These are phyloP conservation scores for Penicillium sp. DNA, from an alignment of 2,329 filamentous ascomycete genomes.

Conservation along the genomic window DNA sequence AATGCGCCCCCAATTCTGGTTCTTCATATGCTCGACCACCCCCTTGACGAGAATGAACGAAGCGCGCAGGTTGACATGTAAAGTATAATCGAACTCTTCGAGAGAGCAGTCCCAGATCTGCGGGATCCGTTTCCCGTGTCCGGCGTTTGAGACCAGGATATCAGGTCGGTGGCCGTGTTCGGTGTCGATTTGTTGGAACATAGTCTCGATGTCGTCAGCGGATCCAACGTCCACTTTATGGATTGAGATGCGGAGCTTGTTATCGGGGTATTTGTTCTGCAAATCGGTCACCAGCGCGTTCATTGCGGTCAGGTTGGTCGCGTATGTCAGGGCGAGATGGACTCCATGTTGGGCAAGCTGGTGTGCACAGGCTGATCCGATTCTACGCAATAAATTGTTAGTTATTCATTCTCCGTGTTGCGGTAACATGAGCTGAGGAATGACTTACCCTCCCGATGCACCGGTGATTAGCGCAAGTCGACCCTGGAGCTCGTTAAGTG, in stretches of 20 bases:
- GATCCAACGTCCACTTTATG: conserved; percentile 61
- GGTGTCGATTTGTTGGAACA: conserved; percentile 56
- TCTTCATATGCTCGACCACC: conserved; percentile 61
- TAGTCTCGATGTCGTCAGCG: conserved; percentile 52
- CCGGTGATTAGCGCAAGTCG: conserved; percentile 61
- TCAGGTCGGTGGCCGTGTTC: conserved; percentile 58
- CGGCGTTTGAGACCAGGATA: conserved; percentile 67
- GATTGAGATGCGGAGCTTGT: conserved; percentile 47
- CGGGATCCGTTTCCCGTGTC: conserved; percentile 62
- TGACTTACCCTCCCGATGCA: conserved; percentile 58
- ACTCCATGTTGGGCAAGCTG: conserved; percentile 55
- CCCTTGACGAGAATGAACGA: conserved; percentile 63
- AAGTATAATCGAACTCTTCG: conserved; percentile 64
- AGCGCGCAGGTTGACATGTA: conserved; percentile 62
- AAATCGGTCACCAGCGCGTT: conserved; percentile 48
- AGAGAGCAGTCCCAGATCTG: conserved; percentile 60
- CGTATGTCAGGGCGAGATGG: conserved; percentile 61
- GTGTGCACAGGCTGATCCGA: conserved; percentile 59
- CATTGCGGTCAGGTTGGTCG: conserved; percentile 51
- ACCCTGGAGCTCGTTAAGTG: conserved; percentile 51
- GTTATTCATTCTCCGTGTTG: conserved; percentile 5
- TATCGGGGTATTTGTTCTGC: conserved; percentile 30
- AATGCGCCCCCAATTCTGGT: conserved; percentile 62
- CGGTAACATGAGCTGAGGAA: not conserved
- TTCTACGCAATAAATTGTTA: conserved; percentile 43